Base-by-base conservation (phyloP, 1,139 yeast species). In the Sugiyamaella xylanicola region DNA sequence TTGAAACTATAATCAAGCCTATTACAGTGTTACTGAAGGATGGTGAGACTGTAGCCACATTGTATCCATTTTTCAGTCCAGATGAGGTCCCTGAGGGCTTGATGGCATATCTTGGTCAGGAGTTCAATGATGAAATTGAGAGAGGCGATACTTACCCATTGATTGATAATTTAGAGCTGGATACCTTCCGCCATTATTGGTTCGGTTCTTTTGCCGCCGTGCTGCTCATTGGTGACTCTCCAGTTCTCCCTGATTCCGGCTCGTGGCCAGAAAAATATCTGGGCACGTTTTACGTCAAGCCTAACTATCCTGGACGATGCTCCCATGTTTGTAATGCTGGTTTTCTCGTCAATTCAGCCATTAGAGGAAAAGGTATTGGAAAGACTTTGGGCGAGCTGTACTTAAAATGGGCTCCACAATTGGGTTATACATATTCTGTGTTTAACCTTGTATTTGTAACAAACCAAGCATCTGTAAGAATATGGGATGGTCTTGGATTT, bases 291-390 rank as follows among this genome's bases (percentile, higher is more conserved):
- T 84, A 80, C 67, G 78, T 92, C 58, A 87, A 87, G 63, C 95
- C 97, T 3, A 88, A 90, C 65, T 93, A 86, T 67, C 96, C 97
- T 0, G 98, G 98, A 1, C 76, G 98, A 49, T 86, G 95, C 49
- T 83, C 95, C 0, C 98, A 92, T 70, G 86, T 93, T n/a, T 91
- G 96, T 65, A 89, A 96, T 0, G 96, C 90, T 1, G 87, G 86
- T 32, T 88, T 93, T 63, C 74, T 93, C 53, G 98, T 93, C 1
- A 90, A 91, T 70, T 95, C 96, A 1, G 96, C 96, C 59, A 88
- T 88, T 61, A 74, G 99, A 63, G 93, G 95, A n/a, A 87, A 86
- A 67, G 97, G 98, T 2, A 87, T 93, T 44, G 99, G 99, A 3
- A 77, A 85, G 57, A 87, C 95, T 0, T 71, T 93, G 60, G 85